Evolutionary conservation across 1,284 basidiomycete species (phyloP), one percentile per base, ranked within the genome.

Genomic region (Grifola frondosa): DNA sequence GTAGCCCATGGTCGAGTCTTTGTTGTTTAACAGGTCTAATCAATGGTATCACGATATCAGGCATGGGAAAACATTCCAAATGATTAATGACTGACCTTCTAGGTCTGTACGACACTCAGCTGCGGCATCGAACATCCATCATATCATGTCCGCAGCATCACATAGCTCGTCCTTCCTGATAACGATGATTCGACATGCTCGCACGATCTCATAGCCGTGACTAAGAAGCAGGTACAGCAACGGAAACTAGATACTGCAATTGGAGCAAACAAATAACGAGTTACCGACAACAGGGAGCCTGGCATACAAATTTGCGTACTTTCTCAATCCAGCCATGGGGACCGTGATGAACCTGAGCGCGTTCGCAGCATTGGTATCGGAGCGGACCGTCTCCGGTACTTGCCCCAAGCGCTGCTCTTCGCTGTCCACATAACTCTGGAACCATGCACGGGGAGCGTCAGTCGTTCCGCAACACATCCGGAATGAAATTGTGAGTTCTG

Each of bases 401-500:
- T 33, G 26, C 13, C 39, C 32, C n/a, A 63, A 39, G 2, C 57
- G 49, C 16, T 32, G 15, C 30, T 65, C 59, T 39, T 59, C 58
- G 4, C 25, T 9, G 3, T 58, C 45, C 0, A 57, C 32, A 37
- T 58, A 51, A 6, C 23, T 11, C 12, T 52, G 32, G 38, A 64
- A 61, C 13, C 46, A 22, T 16, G 34, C 11, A 6, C 16, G 34
- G 7, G 24, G 12, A 8, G 20, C 24, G 7, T 48, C 17, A 37
- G 38, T n/a, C n/a, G 2, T 49, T 26, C 11, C n/a, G n/a, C n/a
- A n/a, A n/a, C n/a, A n/a, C n/a, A n/a, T n/a, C n/a, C n/a, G n/a
- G 11, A 41, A 23, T 7, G 53, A 36, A 6, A 38, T 24, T 2
- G 44, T 42, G 9, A 40, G 37, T 17, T 47, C 32, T 8, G 36